phyloP scores from a whole-genome alignment of 2,329 filamentous ascomycete genomes.

The Fusarium sp. region DNA sequence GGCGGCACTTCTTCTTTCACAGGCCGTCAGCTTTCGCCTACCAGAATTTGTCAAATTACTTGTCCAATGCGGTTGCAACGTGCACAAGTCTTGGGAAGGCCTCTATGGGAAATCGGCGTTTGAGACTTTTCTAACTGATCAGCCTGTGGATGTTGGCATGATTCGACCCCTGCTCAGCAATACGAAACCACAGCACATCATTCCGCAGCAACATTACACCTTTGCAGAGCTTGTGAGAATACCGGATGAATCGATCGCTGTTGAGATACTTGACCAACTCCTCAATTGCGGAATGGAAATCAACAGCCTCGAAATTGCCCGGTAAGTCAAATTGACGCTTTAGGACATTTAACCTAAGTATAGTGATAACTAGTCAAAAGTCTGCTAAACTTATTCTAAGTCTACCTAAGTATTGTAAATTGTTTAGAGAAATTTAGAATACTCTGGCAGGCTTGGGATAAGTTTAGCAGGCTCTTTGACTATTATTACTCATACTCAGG shows the following conservation, averaged over 20 bases:
- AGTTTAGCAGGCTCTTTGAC: too few species aligned
- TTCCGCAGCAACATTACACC: slow-evolving; percentile 27
- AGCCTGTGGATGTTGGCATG: slow-evolving; percentile 13
- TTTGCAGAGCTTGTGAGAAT: slow-evolving; percentile 20
- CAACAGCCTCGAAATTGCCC: slow-evolving; percentile 18
- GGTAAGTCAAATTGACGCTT: background rate
- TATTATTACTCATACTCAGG: background rate
- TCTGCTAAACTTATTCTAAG: background rate
- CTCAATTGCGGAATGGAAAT: slow-evolving; percentile 34
- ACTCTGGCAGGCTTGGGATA: too few species aligned
- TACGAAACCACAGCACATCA: slow-evolving; percentile 19
- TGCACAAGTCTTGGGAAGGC: slow-evolving; percentile 9
- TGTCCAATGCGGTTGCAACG: slow-evolving; percentile 23
- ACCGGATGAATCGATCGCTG: background rate
- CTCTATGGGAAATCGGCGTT: slow-evolving; percentile 23
- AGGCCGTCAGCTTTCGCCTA: slow-evolving; percentile 16
- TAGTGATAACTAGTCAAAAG: too few species aligned
- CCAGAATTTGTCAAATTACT: slow-evolving; percentile 22
- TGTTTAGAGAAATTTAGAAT: too few species aligned
- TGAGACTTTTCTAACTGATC: slow-evolving; percentile 23
- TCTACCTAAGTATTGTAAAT: background rate
- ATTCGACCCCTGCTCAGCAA: slow-evolving; percentile 21
- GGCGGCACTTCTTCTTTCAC: slow-evolving; percentile 22
- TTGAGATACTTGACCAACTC: slow-evolving; percentile 15
- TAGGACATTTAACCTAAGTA: too few species aligned